Evolutionary conservation across 441 rosid species (phyloP).

Genomic region (Breynia disticha): DNA sequence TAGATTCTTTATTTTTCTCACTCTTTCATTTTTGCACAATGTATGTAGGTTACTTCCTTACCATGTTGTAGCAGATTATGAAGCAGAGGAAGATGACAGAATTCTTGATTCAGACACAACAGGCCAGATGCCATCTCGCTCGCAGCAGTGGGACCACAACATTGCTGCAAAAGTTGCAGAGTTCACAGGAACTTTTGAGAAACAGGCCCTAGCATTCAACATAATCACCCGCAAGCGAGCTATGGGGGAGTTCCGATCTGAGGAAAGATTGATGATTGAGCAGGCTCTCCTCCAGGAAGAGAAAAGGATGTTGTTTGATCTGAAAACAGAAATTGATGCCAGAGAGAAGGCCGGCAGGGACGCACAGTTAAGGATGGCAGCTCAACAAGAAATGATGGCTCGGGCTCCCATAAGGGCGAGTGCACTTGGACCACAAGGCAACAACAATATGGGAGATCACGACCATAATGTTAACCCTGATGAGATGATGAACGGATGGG

Average conservation of each 20-base stretch:
- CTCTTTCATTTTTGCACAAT: background rate
- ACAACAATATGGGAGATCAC: conserved; percentile 55
- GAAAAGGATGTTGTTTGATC: conserved; percentile 42
- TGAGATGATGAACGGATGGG: conserved; percentile 88
- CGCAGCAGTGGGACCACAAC: conserved; percentile 85
- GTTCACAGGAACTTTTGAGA: conserved; percentile 78
- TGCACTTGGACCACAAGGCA: conserved; percentile 50
- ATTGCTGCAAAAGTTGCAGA: conserved; percentile 84
- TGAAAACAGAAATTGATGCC: conserved; percentile 58
- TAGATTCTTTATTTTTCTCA: too few species aligned
- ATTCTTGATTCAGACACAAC: conserved; percentile 81
- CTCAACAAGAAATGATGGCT: conserved; percentile 59
- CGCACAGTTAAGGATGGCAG: conserved; percentile 68
- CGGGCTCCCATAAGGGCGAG: conserved; percentile 63
- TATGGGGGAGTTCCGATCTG: conserved; percentile 65
- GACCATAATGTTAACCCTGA: conserved; percentile 50
- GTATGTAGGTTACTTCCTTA: conserved; percentile 78
- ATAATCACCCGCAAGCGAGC: conserved; percentile 55
- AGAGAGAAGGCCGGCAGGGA: conserved; percentile 77
- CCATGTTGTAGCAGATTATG: conserved; percentile 86
- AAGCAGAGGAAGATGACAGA: conserved; percentile 90
- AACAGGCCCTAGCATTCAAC: conserved; percentile 75
- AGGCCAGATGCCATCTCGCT: conserved; percentile 62
- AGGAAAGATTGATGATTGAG: conserved; percentile 77
- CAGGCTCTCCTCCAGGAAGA: conserved; percentile 69